Evolutionary conservation across 768 basidiomycete species (phyloP).

Genomic region (Hygrophorus pudorinus): DNA sequence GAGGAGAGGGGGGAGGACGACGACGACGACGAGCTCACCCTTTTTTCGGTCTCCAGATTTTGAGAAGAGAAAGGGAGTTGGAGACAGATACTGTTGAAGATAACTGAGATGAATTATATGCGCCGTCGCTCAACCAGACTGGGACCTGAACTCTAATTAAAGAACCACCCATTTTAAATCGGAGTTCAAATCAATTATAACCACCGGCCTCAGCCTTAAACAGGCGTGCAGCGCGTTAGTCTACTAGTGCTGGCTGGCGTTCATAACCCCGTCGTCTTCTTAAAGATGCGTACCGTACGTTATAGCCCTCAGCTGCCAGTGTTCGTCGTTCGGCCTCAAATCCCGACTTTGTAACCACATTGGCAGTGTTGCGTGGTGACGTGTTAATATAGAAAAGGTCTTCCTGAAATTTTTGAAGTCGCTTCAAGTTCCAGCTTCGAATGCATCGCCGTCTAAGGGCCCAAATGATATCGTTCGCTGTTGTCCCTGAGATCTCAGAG

Average conservation of each 20-base stretch:
- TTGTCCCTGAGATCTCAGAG: neutral
- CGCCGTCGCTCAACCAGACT: neutral
- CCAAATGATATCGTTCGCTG: neutral
- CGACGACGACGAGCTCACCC: slow-evolving; percentile 26
- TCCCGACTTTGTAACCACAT: too few relatives aligned
- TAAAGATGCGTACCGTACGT: too few relatives aligned
- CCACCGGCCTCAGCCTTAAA: too few relatives aligned
- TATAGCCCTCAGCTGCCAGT: too few relatives aligned
- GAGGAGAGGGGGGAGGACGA: slow-evolving; percentile 11
- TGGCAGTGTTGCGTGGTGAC: too few relatives aligned
- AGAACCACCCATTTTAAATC: neutral
- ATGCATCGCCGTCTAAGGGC: neutral
- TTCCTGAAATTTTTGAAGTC: too few relatives aligned
- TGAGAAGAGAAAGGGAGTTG: slow-evolving; percentile 24
- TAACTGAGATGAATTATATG: neutral
- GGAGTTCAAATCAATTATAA: neutral
- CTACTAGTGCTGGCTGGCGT: too few relatives aligned
- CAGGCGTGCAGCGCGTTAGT: too few relatives aligned
- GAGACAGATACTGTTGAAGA: slow-evolving; percentile 8
- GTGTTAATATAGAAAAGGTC: too few relatives aligned
- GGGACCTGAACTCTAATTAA: neutral
- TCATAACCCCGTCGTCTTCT: too few relatives aligned
- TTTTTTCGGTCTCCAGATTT: slow-evolving; percentile 38
- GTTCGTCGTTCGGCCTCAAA: too few relatives aligned
- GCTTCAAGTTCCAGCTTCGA: neutral